Base-by-base conservation (phyloP, 176 grass and related monocot species). In the Oryza glumipatula region DNA sequence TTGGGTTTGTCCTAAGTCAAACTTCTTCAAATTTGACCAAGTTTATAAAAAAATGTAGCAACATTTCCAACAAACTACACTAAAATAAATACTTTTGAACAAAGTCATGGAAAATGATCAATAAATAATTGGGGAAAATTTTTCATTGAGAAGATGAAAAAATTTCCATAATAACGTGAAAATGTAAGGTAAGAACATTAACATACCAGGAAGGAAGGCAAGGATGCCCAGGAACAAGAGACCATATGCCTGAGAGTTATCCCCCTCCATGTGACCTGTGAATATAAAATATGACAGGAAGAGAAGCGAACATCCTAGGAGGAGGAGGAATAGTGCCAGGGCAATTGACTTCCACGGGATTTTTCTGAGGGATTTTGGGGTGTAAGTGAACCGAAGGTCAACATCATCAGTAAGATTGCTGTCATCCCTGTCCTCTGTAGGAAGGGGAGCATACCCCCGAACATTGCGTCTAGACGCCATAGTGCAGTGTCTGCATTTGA, bases 141-240 rank as follows among this genome's bases (percentile, higher is more conserved):
- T 63, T 43, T 64, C 23, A 15, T 61, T 32, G n/a, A 52, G 48
- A 63, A 32, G 10, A 45, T 26, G 47, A 76, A 60, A 86, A 26
- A 44, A 46, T 22, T 6, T 35, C 36, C 72, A 70, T 82, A 7
- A 19, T 11, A 72, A 73, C 32, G 54, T 48, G 11, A 65, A 32
- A 65, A 52, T 3, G 46, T 32, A 41, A 85, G 68, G 6, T 41
- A 26, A 77, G 23, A 44, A 67, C 38, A 78, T 68, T 78, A 49
- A 72, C 95, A 66, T 98, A 98, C 96, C 96, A 63, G 96, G 96
- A 85, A 98, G 96, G 75, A 98, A 98, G 1, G 96, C 83, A 76
- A 98, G 96, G 73, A 95, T 52, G 41, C 96, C 96, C 30, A 95
- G 78, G 80, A 93, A 88, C 77, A 98, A 85, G 23, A 98, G 79